Evolutionary conservation across 2,329 filamentous ascomycete genomes (phyloP).

Genomic region (Clathrospora elynae): DNA sequence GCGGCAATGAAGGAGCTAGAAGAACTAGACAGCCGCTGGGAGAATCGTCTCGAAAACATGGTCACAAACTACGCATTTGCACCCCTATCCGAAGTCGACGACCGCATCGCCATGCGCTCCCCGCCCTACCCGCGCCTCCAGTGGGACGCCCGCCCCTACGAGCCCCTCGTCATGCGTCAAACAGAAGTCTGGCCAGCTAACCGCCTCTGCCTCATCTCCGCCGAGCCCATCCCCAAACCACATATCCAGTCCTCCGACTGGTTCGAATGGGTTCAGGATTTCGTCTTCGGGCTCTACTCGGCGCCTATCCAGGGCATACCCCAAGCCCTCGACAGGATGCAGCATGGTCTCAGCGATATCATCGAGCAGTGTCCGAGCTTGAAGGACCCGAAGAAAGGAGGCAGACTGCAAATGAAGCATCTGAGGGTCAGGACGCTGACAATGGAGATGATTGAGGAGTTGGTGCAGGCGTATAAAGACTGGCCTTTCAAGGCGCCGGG

Average conservation of each 20-base stretch:
- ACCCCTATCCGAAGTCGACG: conserved; percentile 29
- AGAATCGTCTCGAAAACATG: conserved; percentile 4
- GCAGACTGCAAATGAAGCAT: conserved; percentile 38
- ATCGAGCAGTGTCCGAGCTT: conserved; percentile 35
- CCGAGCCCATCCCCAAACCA: conserved; percentile 61
- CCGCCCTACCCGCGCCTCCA: conserved; percentile 28
- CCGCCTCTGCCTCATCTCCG: conserved; percentile 65
- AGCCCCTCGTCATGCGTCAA: conserved; percentile 65
- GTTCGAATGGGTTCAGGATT: conserved; percentile 39
- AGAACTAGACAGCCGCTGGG: conserved; percentile 33
- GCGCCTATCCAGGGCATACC: conserved; percentile 11
- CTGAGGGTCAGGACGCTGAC: conserved; percentile 41
- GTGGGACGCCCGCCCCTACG: conserved; percentile 73
- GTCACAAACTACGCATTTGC: conserved; percentile 8
- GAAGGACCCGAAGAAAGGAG: conserved; percentile 40
- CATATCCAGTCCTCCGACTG: conserved; percentile 15
- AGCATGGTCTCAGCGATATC: conserved; percentile 36
- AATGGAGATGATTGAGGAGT: conserved; percentile 39
- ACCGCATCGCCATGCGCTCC: conserved; percentile 33
- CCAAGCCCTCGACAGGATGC: conserved; percentile 35
- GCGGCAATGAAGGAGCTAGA: conserved; percentile 45
- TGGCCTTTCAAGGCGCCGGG: conserved; percentile 43
- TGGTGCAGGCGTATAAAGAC: conserved; percentile 37
- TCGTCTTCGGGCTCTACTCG: conserved; percentile 27
- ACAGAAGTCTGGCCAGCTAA: conserved; percentile 71